Evolutionary conservation across 768 basidiomycete species (phyloP), one percentile per base, ranked within the genome.

Genomic region (Suillus placidus): DNA sequence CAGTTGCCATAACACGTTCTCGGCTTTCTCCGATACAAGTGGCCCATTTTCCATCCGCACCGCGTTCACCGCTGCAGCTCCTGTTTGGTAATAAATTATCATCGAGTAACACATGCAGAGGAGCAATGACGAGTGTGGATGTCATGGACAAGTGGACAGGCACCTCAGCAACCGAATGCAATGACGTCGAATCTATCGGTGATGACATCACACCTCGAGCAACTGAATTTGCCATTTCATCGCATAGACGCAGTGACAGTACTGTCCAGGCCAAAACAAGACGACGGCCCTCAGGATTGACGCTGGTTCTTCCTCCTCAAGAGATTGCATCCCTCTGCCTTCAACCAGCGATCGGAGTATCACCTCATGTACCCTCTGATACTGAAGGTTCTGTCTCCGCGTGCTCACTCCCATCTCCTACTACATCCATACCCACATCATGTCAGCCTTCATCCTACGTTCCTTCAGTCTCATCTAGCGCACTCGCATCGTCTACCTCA

Each of bases 121-220:
- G 47, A 7, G 54, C 47, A 38, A 26, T 16, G 10, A 23, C 47
- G 20, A 51, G 47, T 54, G 32, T 47, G 30, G 61, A 57, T 13
- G 37, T 54, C 3, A 67, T 68, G 32, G 66, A 61, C 5, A 64
- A 57, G 49, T n/a, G 47, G 4, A 58, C 65, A 6, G 62, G 66
- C 9, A 43, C 61, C 68, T n/a, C 60, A 49, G 9, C 61, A 69
- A 20, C 47, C 67, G 55, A 45, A 60, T 40, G 18, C 18, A 26
- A 63, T 54, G 70, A 67, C 43, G n/a, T 32, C 5, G 60, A 60
- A 34, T 54, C 60, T 6, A 61, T 35, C 12, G 70, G 73, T 10
- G 66, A 76, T n/a, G 67, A 76, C 62, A 72, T 66, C 18, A 78
- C 76, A 10, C 75, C 76, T 4, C 67, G 68, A 14, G 67, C 69